Base-by-base conservation (phyloP, 495 filamentous ascomycete genomes). In the Rostrohypoxylon terebratum region DNA sequence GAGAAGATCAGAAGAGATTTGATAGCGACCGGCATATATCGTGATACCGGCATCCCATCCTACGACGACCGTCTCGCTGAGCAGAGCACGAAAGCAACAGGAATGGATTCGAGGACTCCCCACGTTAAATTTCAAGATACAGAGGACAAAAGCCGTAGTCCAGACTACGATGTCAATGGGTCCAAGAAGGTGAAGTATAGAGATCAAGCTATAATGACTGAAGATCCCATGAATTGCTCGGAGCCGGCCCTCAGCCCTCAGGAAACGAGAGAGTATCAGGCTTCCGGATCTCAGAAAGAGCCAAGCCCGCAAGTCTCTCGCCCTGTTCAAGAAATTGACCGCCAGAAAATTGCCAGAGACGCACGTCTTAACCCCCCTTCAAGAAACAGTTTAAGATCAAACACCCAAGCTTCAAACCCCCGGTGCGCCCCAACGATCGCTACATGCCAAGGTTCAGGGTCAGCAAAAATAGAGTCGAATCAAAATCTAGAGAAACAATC, bases 11-110 rank as follows among this genome's bases (percentile, higher is more conserved):
- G 63, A 48, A 63, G 45, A 34, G 68, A 59, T n/a, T 14, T 74
- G 14, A 51, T 72, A 65, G 68, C 68, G 5, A 79, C 76, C 23
- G 72, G 74, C n/a, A 61, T 72, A 48, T 77, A 74, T 68, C 62
- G 54, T 10, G 25, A 71, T 23, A 72, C 70, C 11, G 68, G 66
- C 2, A 76, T 74, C 47, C 23, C 51, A 55, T 33, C 33, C 38
- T 65, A 68, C 31, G 69, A 74, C 36, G 57, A 50, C 14, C 18
- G 11, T 45, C 48, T 36, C 23, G 20, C 20, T 23, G 42, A 55
- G 3, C 11, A 60, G 28, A 48, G 8, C 33, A 50, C 7, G 13
- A 16, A n/a, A 55, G 33, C 21, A 23, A 50, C 8, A 14, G 51
- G 11, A 33, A 51, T 16, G 5, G 47, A 69, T 10, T 34, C 31